phyloP scores from a whole-genome alignment of 371 early-diverging fungal species.

The Mucor saturninus region DNA sequence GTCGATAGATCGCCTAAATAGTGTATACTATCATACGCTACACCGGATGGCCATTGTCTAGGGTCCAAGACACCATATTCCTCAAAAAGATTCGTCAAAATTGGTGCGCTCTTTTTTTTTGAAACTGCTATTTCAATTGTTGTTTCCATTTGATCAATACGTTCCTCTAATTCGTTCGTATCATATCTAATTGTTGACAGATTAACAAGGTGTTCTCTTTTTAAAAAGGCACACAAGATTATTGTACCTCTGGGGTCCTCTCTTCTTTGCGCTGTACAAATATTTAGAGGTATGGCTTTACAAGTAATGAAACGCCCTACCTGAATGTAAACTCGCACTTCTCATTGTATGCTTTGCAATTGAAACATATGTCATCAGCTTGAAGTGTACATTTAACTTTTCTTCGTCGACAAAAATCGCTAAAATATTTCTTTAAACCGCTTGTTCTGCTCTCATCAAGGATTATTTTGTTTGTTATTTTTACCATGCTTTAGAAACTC shows the following conservation, averaged over 20 bases:
- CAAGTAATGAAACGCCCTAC: constrained; percentile 3
- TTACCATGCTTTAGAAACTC: no score
- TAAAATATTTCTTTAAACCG: constrained; percentile 3
- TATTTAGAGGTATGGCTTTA: neutral
- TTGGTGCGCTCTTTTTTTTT: constrained; percentile 7
- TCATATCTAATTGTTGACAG: neutral
- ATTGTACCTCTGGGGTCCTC: constrained; percentile 42
- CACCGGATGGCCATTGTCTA: constrained; percentile 19
- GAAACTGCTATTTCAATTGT: constrained; percentile 9
- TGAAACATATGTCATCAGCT: constrained; percentile 32
- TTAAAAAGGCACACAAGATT: neutral
- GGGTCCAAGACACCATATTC: constrained; percentile 23
- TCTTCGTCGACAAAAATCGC: constrained; percentile 43
- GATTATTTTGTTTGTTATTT: no score
- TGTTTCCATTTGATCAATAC: constrained; percentile 33
- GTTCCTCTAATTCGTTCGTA: constrained; percentile 37
- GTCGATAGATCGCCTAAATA: constrained; percentile 46
- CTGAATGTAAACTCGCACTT: constrained; percentile 27
- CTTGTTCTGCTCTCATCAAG: no score
- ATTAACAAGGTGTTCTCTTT: neutral
- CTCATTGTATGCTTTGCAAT: constrained; percentile 36
- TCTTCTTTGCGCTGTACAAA: constrained; percentile 22
- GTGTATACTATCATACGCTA: constrained; percentile 35
- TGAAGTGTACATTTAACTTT: constrained; percentile 41
- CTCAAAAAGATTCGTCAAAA: constrained; percentile 17